Conservation (phyloP, 108 stramenopile species). For the Cylindrotheca fusiformis region DNA sequence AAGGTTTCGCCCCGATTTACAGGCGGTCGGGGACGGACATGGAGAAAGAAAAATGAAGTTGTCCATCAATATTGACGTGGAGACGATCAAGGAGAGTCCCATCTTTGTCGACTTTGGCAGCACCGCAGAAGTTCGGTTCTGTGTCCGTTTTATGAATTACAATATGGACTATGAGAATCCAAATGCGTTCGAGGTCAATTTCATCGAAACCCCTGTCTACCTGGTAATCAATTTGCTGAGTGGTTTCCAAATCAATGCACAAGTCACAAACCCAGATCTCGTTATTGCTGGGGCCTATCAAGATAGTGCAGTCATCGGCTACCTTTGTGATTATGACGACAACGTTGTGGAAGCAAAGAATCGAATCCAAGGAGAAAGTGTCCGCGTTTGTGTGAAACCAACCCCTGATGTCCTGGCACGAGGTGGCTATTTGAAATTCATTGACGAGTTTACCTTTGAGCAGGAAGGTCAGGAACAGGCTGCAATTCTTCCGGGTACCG, state of each 20-base stretch:
- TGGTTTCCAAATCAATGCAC: conserved; percentile 3
- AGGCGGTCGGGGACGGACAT: conserved; percentile 1
- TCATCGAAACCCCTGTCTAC: not conserved
- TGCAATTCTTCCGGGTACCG: not conserved
- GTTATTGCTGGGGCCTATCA: not conserved
- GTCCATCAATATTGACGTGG: not conserved
- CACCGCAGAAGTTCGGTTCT: not conserved
- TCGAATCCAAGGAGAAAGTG: not conserved
- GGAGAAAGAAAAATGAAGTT: not conserved
- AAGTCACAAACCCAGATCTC: not conserved
- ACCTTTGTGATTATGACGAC: conserved; percentile 3
- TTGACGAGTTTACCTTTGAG: conserved; percentile 4
- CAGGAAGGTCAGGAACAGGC: not conserved
- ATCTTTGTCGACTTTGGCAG: not conserved
- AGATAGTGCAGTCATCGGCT: conserved; percentile 1
- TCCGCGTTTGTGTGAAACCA: conserved; percentile 7
- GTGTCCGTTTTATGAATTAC: conserved; percentile 1
- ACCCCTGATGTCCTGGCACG: not conserved
- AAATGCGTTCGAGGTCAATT: conserved; percentile 4
- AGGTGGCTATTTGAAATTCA: not conserved
- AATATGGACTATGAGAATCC: conserved; percentile 1
- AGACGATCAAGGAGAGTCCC: not conserved
- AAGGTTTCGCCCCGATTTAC: conserved; percentile 1
- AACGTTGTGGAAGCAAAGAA: not conserved
- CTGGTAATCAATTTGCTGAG: conserved; percentile 1